These are phyloP conservation scores for Psilocybe cubensis DNA, from an alignment of 768 basidiomycete species.

Conservation along the genomic window DNA sequence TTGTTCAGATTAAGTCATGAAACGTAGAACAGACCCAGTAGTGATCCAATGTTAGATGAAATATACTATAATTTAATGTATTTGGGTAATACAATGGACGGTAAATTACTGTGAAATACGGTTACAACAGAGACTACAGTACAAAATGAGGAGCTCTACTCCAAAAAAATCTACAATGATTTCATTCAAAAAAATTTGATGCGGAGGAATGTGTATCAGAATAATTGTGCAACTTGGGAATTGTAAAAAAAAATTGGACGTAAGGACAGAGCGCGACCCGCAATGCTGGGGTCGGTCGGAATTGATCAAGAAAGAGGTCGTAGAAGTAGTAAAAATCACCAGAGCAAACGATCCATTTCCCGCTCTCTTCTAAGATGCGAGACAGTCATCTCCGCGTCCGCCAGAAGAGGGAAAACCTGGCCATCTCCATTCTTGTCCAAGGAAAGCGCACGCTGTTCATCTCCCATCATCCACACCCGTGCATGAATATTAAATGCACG, in stretches of 20 bases:
- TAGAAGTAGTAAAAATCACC: neutral
- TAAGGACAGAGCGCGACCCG: constrained; percentile 2
- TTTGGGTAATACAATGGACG: constrained; percentile 1
- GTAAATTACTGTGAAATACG: neutral
- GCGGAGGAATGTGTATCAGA: neutral
- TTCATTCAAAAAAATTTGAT: too few species aligned
- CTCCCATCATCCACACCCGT: constrained; percentile 38
- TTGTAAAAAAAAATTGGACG: neutral
- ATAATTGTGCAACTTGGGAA: neutral
- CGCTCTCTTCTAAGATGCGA: constrained; percentile 45
- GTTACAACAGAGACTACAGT: neutral
- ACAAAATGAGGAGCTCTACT: constrained; percentile 2
- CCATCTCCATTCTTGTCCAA: constrained; percentile 22
- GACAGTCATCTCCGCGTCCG: constrained; percentile 39
- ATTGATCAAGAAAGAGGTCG: neutral
- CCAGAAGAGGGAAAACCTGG: constrained; percentile 20
- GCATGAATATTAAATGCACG: constrained; percentile 43
- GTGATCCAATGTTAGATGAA: constrained; percentile 45
- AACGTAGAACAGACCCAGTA: neutral
- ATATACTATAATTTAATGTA: constrained; percentile 4
- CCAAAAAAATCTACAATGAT: neutral
- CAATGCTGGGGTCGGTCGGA: neutral
- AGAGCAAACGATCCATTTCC: constrained; percentile 34
- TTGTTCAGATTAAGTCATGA: neutral
- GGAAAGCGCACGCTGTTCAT: constrained; percentile 20